phyloP scores from a whole-genome alignment of 1,284 basidiomycete species.

The Neonothopanus nambi region DNA sequence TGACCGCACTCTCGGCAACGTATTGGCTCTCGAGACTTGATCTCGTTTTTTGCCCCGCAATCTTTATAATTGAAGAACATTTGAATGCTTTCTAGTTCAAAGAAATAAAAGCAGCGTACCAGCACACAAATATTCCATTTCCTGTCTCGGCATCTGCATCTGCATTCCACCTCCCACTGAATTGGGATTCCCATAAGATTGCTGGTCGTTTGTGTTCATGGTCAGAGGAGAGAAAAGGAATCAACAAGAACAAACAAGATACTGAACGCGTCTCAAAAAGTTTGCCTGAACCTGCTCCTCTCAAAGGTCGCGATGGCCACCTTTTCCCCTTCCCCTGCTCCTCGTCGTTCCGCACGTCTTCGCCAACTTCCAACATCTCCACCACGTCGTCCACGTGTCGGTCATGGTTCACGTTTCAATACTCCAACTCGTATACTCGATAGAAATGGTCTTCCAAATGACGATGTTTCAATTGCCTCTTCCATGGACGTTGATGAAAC shows the following conservation, averaged over 20 bases:
- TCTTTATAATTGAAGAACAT: slow-evolving; percentile 52
- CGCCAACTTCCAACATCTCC: slow-evolving; percentile 41
- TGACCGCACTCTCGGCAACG: slow-evolving; percentile 97
- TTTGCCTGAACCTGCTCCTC: neutral
- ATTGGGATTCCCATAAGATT: neutral
- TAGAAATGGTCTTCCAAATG: slow-evolving; percentile 18
- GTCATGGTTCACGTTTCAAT: slow-evolving; percentile 32
- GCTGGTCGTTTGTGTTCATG: slow-evolving; percentile 8
- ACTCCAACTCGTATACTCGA: slow-evolving; percentile 34
- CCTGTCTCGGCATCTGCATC: slow-evolving; percentile 46
- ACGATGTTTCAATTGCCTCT: slow-evolving; percentile 42
- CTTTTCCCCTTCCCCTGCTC: slow-evolving; percentile 52
- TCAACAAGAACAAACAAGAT: slow-evolving; percentile 10
- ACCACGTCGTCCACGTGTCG: slow-evolving; percentile 34
- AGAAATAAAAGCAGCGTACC: slow-evolving; percentile 48
- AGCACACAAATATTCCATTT: slow-evolving; percentile 93
- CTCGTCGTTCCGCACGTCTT: slow-evolving; percentile 44
- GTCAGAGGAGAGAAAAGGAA: neutral
- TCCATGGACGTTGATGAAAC: slow-evolving; percentile 69
- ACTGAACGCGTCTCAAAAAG: neutral
- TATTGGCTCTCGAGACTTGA: slow-evolving; percentile 92
- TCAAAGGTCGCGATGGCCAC: slow-evolving; percentile 39
- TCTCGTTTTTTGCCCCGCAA: slow-evolving; percentile 92
- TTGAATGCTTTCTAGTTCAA: neutral
- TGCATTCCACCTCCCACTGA: slow-evolving; percentile 3